Evolutionary conservation across 371 early-diverging fungal genomes (phyloP).

Genomic region (Lichtheimia hyalospora): DNA sequence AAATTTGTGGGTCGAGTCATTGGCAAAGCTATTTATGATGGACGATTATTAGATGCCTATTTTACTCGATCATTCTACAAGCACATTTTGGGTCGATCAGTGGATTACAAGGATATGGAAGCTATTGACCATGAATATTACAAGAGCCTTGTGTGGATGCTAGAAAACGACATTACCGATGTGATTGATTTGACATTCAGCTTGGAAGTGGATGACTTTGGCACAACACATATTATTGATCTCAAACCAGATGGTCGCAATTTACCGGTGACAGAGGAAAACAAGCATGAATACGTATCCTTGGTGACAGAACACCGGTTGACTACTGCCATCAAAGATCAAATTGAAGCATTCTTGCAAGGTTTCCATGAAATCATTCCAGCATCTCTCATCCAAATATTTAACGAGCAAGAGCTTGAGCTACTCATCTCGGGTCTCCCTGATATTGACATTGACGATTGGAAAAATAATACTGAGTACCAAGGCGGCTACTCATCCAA

Average conservation of each 20-base stretch:
- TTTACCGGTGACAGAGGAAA: constrained; percentile 93
- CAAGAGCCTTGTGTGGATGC: constrained; percentile 97
- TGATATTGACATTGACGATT: constrained; percentile 99
- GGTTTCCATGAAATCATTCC: constrained; percentile 98
- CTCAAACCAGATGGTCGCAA: constrained; percentile 90
- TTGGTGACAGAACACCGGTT: constrained; percentile 90
- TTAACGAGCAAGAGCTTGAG: constrained; percentile 99
- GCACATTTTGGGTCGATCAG: constrained; percentile 89
- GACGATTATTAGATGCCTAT: constrained; percentile 91
- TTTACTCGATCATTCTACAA: constrained; percentile 99
- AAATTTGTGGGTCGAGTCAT: constrained; percentile 99
- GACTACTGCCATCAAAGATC: constrained; percentile 87
- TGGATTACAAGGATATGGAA: constrained; percentile 96
- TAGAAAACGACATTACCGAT: constrained; percentile 95
- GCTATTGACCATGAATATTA: constrained; percentile 97
- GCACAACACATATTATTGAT: constrained; percentile 82
- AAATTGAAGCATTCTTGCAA: constrained; percentile 89
- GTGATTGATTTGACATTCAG: constrained; percentile 95
- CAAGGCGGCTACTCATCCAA: constrained; percentile 84
- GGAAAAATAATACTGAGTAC: constrained; percentile 98
- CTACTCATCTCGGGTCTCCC: constrained; percentile 97
- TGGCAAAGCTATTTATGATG: constrained; percentile 98
- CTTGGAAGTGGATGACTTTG: constrained; percentile 94
- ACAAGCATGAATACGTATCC: constrained; percentile 96
- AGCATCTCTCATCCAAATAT: constrained; percentile 85